Conservation (phyloP, 2,329 filamentous ascomycete species). For the Cladorrhinum sp. region DNA sequence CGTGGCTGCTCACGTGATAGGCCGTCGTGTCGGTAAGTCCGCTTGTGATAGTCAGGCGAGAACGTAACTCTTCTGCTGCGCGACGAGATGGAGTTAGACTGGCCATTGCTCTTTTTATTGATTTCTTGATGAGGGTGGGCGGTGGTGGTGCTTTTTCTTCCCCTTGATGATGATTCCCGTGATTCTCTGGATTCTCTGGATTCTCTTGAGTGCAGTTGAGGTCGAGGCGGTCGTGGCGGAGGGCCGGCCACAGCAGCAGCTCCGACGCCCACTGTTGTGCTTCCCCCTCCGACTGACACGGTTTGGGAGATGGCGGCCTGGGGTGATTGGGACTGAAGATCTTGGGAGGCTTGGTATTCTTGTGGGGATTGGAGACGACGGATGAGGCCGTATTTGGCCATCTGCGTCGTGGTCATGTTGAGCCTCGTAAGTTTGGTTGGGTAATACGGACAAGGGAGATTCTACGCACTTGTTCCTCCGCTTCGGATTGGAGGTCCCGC, state of each 20-base stretch:
- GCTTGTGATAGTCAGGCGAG: conserved; percentile 13
- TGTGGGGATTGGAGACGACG: conserved; percentile 12
- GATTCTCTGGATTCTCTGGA: background rate
- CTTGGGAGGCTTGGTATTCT: conserved; percentile 14
- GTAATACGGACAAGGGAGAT: background rate
- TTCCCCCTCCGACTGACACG: background rate
- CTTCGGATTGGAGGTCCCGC: conserved; percentile 26
- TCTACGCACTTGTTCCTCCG: conserved; percentile 21
- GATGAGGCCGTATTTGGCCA: conserved; percentile 11
- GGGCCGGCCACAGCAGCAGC: background rate
- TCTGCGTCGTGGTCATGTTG: background rate
- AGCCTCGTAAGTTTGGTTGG: background rate
- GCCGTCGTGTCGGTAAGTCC: conserved; percentile 2
- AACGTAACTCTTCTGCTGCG: conserved; percentile 15
- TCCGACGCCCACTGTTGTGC: background rate
- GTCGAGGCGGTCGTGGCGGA: background rate
- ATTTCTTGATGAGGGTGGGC: background rate
- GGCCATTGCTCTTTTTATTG: conserved; percentile 1
- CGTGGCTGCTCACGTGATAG: too few species aligned
- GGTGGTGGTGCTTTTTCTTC: conserved; percentile 1
- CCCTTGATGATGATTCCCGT: background rate
- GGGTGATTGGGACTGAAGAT: background rate
- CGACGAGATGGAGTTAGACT: background rate
- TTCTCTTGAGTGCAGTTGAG: background rate
- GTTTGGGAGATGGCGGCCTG: background rate